These are phyloP conservation scores for Crucibulum laeve DNA, from an alignment of 768 basidiomycete genomes.

Conservation along the genomic window DNA sequence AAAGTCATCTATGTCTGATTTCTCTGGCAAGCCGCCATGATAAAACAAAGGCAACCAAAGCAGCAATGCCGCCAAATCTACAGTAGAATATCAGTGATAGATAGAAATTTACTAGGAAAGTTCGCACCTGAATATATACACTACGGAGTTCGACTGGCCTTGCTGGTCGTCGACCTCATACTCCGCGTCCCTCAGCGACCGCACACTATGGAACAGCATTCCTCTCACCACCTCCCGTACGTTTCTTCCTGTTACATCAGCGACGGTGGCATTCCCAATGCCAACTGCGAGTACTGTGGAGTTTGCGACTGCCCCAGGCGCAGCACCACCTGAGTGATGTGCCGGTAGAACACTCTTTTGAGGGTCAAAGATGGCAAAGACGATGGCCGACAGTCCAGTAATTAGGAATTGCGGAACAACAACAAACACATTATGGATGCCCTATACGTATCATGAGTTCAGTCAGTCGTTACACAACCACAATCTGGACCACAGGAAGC, in stretches of 20 bases:
- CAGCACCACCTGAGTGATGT: slow-evolving; percentile 18
- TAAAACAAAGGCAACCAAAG: slow-evolving; percentile 50
- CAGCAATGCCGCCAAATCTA: slow-evolving; percentile 57
- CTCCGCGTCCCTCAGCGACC: slow-evolving; percentile 11
- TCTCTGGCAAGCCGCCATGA: slow-evolving; percentile 52
- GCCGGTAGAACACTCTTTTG: slow-evolving; percentile 37
- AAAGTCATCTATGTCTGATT: slow-evolving; percentile 37
- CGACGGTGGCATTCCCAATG: slow-evolving; percentile 3
- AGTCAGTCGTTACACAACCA: slow-evolving; percentile 1
- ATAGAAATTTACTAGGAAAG: slow-evolving; percentile 1
- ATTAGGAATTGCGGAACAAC: slow-evolving; percentile 94
- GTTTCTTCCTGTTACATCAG: background rate
- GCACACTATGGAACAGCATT: slow-evolving; percentile 8
- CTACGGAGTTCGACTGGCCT: slow-evolving; percentile 62
- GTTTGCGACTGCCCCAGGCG: slow-evolving; percentile 14
- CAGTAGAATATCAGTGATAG: slow-evolving; percentile 1
- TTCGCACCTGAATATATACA: slow-evolving; percentile 73
- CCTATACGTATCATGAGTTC: slow-evolving; percentile 36
- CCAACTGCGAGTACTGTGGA: slow-evolving; percentile 7
- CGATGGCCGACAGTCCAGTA: slow-evolving; percentile 76
- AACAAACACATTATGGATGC: slow-evolving; percentile 93
- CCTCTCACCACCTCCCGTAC: background rate
- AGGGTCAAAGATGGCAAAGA: slow-evolving; percentile 85
- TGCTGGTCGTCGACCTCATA: slow-evolving; percentile 17
- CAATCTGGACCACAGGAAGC: background rate